These are phyloP conservation scores for Coleophoma eucalyptorum DNA, from an alignment of 2,329 filamentous ascomycete species.

Conservation along the genomic window DNA sequence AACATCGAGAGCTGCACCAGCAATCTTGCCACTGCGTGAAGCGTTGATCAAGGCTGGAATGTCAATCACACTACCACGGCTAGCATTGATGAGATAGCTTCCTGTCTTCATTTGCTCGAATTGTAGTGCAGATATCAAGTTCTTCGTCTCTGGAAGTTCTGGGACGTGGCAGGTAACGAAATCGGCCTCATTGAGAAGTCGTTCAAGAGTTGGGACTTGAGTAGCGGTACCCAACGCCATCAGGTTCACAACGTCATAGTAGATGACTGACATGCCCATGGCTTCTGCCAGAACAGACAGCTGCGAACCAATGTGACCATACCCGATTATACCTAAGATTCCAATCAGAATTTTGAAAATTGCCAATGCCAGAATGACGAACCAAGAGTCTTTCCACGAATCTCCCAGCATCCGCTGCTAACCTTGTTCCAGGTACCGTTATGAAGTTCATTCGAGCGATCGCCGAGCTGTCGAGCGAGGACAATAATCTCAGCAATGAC, in stretches of 20 bases:
- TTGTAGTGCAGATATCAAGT: conserved; percentile 80
- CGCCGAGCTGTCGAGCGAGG: conserved; percentile 86
- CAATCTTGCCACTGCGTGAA: conserved; percentile 81
- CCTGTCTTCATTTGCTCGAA: conserved; percentile 89
- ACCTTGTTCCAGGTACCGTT: conserved; percentile 97
- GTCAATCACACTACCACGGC: conserved; percentile 88
- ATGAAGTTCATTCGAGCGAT: conserved; percentile 93
- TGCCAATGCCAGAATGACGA: conserved; percentile 20
- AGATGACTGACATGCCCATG: conserved; percentile 98
- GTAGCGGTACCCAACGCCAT: conserved; percentile 89
- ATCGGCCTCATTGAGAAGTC: conserved; percentile 75
- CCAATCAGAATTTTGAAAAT: not conserved
- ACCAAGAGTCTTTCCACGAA: conserved; percentile 94
- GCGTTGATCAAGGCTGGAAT: conserved; percentile 88
- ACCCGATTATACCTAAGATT: conserved; percentile 80
- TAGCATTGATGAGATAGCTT: conserved; percentile 93
- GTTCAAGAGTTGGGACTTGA: conserved; percentile 76
- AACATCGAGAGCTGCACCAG: conserved; percentile 93
- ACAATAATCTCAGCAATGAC: conserved; percentile 92
- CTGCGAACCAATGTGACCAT: conserved; percentile 96
- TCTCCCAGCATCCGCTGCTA: conserved; percentile 94
- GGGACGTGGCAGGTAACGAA: conserved; percentile 96
- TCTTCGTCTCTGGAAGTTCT: conserved; percentile 86
- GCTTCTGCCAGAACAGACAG: conserved; percentile 92
- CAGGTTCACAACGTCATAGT: conserved; percentile 90